Base-by-base conservation (phyloP, 306 rosid genomes). In the Rosa rugosa region DNA sequence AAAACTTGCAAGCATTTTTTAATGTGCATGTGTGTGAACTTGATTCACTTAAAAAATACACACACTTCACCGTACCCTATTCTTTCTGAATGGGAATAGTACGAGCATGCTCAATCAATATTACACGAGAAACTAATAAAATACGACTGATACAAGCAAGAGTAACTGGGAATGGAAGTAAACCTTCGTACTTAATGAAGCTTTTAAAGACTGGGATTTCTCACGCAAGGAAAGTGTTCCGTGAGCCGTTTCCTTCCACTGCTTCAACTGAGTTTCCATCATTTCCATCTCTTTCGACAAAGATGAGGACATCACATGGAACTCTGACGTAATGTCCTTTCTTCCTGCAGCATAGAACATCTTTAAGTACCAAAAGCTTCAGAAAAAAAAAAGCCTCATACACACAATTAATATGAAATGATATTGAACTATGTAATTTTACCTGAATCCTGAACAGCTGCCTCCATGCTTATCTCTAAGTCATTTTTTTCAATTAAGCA, bases 271-370 rank as follows among this genome's bases (percentile, higher is more conserved):
- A 79, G 87, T 89, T 87, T 95, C 96, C 97, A 95, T 88, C 98
- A 95, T 93, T 73, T 83, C 94, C 97, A 95, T 89, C 89, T 95
- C 99, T 80, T 90, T 95, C 76, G 98, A 88, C 86, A 95, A 87
- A 25, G 98, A 94, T 44, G 94, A 91, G 36, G 94, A 88, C 99
- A 95, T 95, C 77, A 95, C 97, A 75, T 36, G 93, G 80, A 95
- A 95, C 87, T 95, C 99, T 5, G 90, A 90, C 82, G 89, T 95
- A 51, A 95, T 86, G 75, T 93, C 99, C 77, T 90, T 92, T 83
- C 99, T 93, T 82, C 96, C 99, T 95, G 90, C 83, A 88, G 83
- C 60, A 84, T 41, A 42, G 8, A 84, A 73, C 27, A 78, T 4
- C 16, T 75, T 84, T 59, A 77, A 79, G 85, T 86, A 85, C 84